Percentiles rank a stretch among this genome's conserved stretches.
These are phyloP conservation scores for Ceratobasidium sp. DNA, from an alignment of 1,284 basidiomycete species.

Conservation along the genomic window DNA sequence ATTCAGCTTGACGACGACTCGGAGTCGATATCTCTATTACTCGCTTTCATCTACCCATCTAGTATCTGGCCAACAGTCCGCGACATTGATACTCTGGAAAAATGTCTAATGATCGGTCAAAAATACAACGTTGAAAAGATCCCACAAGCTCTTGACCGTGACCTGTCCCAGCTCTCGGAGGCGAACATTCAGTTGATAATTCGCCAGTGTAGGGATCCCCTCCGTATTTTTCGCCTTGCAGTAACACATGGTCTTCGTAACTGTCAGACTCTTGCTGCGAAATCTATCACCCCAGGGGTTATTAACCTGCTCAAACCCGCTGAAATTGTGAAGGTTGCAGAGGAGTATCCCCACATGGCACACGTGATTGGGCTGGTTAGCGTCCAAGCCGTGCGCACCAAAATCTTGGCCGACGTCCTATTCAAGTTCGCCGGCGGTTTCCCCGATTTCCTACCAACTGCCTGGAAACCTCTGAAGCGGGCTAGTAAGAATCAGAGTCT, in stretches of 20 bases:
- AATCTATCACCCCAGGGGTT: neutral
- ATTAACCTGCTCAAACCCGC: neutral
- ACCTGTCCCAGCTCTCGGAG: no score
- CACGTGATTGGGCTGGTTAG: neutral
- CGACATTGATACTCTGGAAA: slow-evolving; percentile 14
- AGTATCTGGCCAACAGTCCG: neutral
- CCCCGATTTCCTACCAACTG: neutral
- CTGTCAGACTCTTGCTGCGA: neutral
- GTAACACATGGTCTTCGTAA: neutral
- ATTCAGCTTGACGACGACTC: slow-evolving; percentile 25
- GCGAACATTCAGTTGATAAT: neutral
- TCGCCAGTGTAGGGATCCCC: neutral
- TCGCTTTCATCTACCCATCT: slow-evolving; percentile 33
- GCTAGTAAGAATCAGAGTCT: no score
- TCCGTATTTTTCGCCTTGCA: no score
- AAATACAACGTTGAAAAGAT: slow-evolving; percentile 33
- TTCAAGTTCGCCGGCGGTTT: neutral
- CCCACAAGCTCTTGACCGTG: slow-evolving; percentile 14
- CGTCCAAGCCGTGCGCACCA: no score
- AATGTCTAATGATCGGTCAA: neutral
- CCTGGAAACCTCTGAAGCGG: neutral
- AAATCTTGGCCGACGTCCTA: neutral
- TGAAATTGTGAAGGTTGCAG: neutral
- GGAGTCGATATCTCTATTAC: slow-evolving; percentile 22
- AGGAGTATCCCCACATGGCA: neutral